Conservation (phyloP, 306 rosid genomes). For the Erythrophleum fordii region DNA sequence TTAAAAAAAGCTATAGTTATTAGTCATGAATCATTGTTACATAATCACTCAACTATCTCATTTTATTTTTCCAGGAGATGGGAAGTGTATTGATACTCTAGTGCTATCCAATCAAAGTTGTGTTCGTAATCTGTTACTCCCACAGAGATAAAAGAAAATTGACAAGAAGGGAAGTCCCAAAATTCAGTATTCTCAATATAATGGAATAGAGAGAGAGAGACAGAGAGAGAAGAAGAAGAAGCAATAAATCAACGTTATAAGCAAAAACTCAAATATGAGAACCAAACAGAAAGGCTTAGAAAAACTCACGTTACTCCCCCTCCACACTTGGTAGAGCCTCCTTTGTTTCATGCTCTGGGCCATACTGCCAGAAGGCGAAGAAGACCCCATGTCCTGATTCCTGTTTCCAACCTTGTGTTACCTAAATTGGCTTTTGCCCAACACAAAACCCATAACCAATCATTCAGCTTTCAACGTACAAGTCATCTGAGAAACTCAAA, state of each 20-base stretch:
- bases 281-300: slow-evolving; percentile 1
- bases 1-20: background rate
- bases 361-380: slow-evolving; percentile 42
- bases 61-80: background rate
- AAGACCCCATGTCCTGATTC: slow-evolving; percentile 47
- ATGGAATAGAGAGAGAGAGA: background rate
- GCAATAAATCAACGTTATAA: slow-evolving; percentile 19
- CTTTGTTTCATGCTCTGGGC: slow-evolving; percentile 44
- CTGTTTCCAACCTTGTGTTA: slow-evolving; percentile 40
- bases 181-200: slow-evolving; percentile 17
- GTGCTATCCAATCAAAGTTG: background rate
- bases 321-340: slow-evolving; percentile 94
- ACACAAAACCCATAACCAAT: slow-evolving; percentile 45
- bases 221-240: background rate
- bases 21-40: background rate
- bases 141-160: background rate
- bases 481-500: slow-evolving; percentile 34
- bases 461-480: slow-evolving; percentile 28
- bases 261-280: slow-evolving; percentile 17
- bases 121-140: background rate
- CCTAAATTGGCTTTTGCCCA: slow-evolving; percentile 39
- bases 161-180: slow-evolving; percentile 17
- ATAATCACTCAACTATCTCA: background rate
- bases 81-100: background rate
- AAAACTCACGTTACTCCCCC: slow-evolving; percentile 83